A percentile compares a stretch with the other conserved stretches of the same genome.
These are phyloP conservation scores for Theileria parva DNA, from an alignment of 169 alveolate genomes.

Conservation along the genomic window DNA sequence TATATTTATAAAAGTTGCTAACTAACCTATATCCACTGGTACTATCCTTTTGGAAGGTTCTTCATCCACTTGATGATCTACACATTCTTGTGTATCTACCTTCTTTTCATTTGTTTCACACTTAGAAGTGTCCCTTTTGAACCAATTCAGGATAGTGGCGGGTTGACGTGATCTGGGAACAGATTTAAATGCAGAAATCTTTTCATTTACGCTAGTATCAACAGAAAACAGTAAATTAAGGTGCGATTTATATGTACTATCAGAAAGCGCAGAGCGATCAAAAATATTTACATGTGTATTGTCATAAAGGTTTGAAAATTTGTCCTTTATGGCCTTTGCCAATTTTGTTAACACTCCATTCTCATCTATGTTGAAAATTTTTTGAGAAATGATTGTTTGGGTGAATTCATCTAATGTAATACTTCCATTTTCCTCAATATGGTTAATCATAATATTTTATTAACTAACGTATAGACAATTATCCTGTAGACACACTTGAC, in stretches of 20 bases:
- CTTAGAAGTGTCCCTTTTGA: conserved; percentile 42
- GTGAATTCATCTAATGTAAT: conserved; percentile 40
- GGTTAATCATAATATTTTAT: conserved; percentile 18
- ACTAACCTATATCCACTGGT: conserved; percentile 13
- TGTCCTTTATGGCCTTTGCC: conserved; percentile 27
- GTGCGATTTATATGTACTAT: conserved; percentile 21
- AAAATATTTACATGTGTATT: conserved; percentile 12
- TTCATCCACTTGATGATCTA: background rate
- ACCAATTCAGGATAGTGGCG: conserved; percentile 37
- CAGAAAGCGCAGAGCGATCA: conserved; percentile 22
- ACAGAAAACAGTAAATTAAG: background rate
- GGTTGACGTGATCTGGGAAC: conserved; percentile 14
- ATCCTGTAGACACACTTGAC: background rate
- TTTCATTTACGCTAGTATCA: background rate
- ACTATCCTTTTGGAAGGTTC: background rate
- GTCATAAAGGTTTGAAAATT: background rate
- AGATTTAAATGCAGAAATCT: background rate
- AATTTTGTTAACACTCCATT: conserved; percentile 27
- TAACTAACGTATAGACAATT: background rate
- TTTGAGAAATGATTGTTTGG: conserved; percentile 32
- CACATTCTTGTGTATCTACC: background rate
- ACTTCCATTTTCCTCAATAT: conserved; percentile 18
- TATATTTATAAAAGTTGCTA: background rate
- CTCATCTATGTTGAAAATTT: conserved; percentile 40
- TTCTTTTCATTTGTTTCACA: conserved; percentile 2